Percentiles rank a stretch among this genome's conserved stretches.
Conservation (phyloP, 2,329 filamentous ascomycete species). For the Celoporthe dispersa region DNA sequence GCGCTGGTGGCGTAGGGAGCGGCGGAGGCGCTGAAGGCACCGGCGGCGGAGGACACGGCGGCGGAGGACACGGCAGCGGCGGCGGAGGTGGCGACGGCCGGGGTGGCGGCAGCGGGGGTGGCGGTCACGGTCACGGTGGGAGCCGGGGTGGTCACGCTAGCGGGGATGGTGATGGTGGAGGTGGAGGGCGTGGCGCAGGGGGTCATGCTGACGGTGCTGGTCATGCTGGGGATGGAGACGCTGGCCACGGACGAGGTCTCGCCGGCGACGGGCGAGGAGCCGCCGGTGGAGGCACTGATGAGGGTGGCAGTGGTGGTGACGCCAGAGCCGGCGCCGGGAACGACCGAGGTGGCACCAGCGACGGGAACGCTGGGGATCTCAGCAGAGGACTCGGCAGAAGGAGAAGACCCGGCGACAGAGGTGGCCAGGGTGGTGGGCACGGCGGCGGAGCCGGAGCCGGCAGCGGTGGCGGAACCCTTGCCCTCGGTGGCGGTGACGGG, state of each 20-base stretch:
- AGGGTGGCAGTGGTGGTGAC: neutral
- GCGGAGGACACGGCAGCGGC: neutral
- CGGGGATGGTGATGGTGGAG: constrained; percentile 32
- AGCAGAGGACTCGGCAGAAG: constrained; percentile 6
- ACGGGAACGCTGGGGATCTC: constrained; percentile 7
- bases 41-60: constrained; percentile 11
- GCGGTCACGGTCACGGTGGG: constrained; percentile 32
- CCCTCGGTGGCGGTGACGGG: constrained; percentile 32
- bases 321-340: neutral
- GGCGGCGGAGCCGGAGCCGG: neutral
- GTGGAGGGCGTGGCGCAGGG: constrained; percentile 28
- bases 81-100: constrained; percentile 1
- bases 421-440: constrained; percentile 8
- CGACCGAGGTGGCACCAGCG: neutral
- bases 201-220: constrained; percentile 26
- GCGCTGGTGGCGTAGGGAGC: constrained; percentile 5
- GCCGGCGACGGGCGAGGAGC: constrained; percentile 13
- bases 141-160: constrained; percentile 31
- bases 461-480: constrained; percentile 13
- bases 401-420: neutral
- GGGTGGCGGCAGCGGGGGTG: constrained; percentile 17
- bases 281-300: neutral
- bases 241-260: constrained; percentile 1
- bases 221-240: constrained; percentile 20
- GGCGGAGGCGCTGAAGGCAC: constrained; percentile 2